Conservation (phyloP, 2,329 filamentous ascomycete species). For the Aspergillus latus region DNA sequence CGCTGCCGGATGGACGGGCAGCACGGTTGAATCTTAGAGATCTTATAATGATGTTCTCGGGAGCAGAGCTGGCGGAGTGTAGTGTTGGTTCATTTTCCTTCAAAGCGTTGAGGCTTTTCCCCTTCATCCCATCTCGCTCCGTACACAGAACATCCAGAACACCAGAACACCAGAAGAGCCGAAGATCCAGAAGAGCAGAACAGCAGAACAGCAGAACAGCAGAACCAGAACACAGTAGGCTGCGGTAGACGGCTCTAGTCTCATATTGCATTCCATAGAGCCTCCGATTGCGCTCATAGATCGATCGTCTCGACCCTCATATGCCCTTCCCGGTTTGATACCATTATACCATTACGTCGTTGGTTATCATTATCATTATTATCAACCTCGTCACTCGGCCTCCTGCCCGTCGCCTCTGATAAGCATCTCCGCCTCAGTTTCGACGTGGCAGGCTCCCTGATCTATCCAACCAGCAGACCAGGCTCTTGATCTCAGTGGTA, state of each 20-base stretch:
- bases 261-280: not conserved
- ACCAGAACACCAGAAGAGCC: too few species aligned
- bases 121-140: not conserved
- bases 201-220: too few species aligned
- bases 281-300: constrained; percentile 3
- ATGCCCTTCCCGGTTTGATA: not conserved
- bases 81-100: too few species aligned
- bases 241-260: not conserved
- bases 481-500: too few species aligned
- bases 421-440: constrained; percentile 27
- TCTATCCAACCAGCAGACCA: too few species aligned
- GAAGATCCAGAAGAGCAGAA: too few species aligned
- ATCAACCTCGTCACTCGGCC: not conserved
- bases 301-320: not conserved
- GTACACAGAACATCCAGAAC: too few species aligned
- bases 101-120: too few species aligned
- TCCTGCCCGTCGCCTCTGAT: constrained; percentile 20
- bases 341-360: constrained; percentile 1
- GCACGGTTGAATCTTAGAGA: too few species aligned
- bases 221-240: not conserved
- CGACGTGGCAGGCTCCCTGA: constrained; percentile 15
- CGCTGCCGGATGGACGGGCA: not conserved
- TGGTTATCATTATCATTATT: constrained; percentile 9
- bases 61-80: too few species aligned
- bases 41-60: too few species aligned